phyloP scores from a whole-genome alignment of 257 asterid genomes.

The Buddleja alternifolia region DNA sequence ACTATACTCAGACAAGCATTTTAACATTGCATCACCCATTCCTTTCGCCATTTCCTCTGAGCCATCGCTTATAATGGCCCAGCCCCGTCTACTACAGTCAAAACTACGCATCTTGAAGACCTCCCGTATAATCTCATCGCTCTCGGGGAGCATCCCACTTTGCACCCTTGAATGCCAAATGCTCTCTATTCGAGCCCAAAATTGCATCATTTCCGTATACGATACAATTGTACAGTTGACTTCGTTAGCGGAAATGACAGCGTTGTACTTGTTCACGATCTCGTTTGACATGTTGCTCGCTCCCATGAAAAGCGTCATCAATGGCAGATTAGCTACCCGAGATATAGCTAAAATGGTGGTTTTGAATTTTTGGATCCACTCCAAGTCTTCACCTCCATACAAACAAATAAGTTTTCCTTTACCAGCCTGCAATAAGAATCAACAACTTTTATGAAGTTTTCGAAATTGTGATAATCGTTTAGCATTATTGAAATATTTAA shows the following conservation, averaged over 20 bases:
- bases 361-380: conserved; percentile 6
- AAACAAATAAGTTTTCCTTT: conserved; percentile 25
- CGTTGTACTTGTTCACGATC: not conserved
- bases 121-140: conserved; percentile 4
- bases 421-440: not conserved
- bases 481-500: too few relatives aligned
- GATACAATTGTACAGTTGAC: not conserved
- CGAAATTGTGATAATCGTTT: too few relatives aligned
- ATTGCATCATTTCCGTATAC: not conserved
- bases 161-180: conserved; percentile 23
- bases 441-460: not conserved
- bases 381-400: conserved; percentile 34
- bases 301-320: conserved; percentile 30
- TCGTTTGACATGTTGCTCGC: not conserved
- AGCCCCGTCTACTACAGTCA: conserved; percentile 25
- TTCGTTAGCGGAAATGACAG: not conserved
- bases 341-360: not conserved
- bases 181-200: conserved; percentile 28
- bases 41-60: conserved; percentile 16
- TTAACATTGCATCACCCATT: conserved; percentile 23
- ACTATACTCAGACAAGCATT: conserved; percentile 10
- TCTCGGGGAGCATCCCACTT: not conserved
- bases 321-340: not conserved
- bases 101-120: conserved; percentile 20
- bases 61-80: conserved; percentile 30